Base-by-base conservation (phyloP, 106 monocot genomes). In the Platanthera guangdongensis region DNA sequence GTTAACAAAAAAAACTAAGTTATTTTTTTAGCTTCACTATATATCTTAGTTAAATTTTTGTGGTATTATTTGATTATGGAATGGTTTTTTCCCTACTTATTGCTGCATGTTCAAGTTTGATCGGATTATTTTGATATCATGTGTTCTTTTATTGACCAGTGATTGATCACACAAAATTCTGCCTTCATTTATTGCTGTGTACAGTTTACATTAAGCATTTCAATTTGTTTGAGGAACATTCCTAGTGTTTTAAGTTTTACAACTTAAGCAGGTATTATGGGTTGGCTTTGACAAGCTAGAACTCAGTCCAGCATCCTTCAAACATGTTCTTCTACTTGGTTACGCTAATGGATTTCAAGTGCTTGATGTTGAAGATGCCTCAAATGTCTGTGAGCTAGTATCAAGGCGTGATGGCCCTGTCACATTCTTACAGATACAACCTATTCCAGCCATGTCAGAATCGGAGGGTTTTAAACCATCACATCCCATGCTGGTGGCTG, bases 311-410 rank as follows among this genome's bases (percentile, higher is more conserved):
- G 82, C 32, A 32, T 32, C 32, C 32, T 32, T 32, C 32, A 32
- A 32, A 32, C 32, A 32, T 32, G 32, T 32, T 59, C 81, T 97
- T 69, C 80, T 97, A 64, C 80, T 93, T 75, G 93, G 96, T 71
- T 97, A 93, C 75, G 68, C 87, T 30, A 97, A 91, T 85, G 96
- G 96, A 9, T 97, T 97, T 78, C 96, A 97, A 89, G 93, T 97
- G 7, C 84, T 97, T 74, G 93, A 97, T 85, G 96, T 97, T 71
- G 96, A 93, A 71, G 91, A 97, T 89, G 85, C 93, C n/a, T 91
- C 91, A 9, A 86, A 93, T 86, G 91, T 97, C 5, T 93, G 84
- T 70, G 96, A 93, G 82, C 78, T 97, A 80, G 96, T 97, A 18
- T 97, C 96, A 68, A 97, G 91, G 81, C 93, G 89, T 80, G 89